Evolutionary conservation across 2,329 filamentous ascomycete genomes (phyloP), one percentile per base, ranked within the genome.

Genomic region (Tolypocladium sp.): DNA sequence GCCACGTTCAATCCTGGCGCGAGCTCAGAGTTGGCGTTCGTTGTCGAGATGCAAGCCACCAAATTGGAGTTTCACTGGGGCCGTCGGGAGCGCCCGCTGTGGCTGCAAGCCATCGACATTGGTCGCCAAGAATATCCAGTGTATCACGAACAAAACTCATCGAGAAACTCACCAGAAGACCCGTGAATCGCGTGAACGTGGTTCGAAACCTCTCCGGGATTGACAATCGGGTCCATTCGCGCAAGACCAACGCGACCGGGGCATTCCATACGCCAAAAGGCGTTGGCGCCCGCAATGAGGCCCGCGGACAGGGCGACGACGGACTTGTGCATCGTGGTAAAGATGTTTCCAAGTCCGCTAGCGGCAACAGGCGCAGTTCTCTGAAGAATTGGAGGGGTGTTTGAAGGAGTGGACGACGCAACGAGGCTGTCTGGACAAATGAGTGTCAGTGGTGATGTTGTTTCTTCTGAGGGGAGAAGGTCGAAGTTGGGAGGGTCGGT

Each of bases 211-310:
- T 68, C 66, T 56, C 84, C 86, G 3, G 81, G 82, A 60, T 84
- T 80, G 59, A 94, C 79, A 59, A 96, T 79, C 22, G 91, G 91
- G 69, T 96, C 91, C 46, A 96, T 78, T 59, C 90, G 84, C 56
- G 85, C 88, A 59, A 90, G 71, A 62, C 86, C 90, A 64, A 86
- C 79, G 54, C 82, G 81, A 59, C 85, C 86, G 65, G 84, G 88
- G 74, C 91, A 96, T 67, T 91, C 88, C 82, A 96, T 89, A 70
- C 92, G 90, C 90, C 90, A 96, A 74, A 96, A 96, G 61, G 89
- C 92, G 65, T 81, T 70, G 54, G 78, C 80, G 59, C 74, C 65
- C 46, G 70, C 69, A 42, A 74, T 63, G 37, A 76, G 67, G 64
- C 69, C 69, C 51, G 67, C 69, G 22, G 71, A 67, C 54, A 74